Conservation (phyloP, 2,329 filamentous ascomycete species). For the Botrytis paeoniae region DNA sequence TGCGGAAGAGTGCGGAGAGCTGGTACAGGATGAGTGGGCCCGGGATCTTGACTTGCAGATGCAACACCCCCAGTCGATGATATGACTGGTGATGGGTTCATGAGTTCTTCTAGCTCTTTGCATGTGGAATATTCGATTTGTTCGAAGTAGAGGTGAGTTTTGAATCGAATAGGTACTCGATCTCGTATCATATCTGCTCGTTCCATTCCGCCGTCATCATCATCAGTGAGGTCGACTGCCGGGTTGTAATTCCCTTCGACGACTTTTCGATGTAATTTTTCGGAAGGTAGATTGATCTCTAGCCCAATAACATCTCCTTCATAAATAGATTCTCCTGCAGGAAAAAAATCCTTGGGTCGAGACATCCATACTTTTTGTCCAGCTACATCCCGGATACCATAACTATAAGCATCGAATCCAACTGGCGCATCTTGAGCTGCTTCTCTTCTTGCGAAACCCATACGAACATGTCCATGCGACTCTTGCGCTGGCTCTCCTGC, state of each 20-base stretch:
- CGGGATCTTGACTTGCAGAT: slow-evolving; percentile 53
- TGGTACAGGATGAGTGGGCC: slow-evolving; percentile 68
- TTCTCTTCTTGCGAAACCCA: slow-evolving; percentile 83
- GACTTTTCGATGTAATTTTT: slow-evolving; percentile 82
- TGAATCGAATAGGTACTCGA: slow-evolving; percentile 90
- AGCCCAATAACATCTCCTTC: slow-evolving; percentile 94
- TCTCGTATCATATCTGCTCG: slow-evolving; percentile 86
- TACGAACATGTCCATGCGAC: slow-evolving; percentile 61
- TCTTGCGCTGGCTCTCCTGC: slow-evolving; percentile 28
- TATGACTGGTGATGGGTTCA: slow-evolving; percentile 62
- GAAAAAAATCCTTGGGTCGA: slow-evolving; percentile 85
- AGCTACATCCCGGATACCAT: slow-evolving; percentile 83
- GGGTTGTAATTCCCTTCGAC: slow-evolving; percentile 86
- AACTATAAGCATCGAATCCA: slow-evolving; percentile 89
- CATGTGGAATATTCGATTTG: slow-evolving; percentile 84
- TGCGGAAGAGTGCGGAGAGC: slow-evolving; percentile 83
- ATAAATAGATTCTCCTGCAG: slow-evolving; percentile 70
- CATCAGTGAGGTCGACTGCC: slow-evolving; percentile 66
- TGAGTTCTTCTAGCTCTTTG: slow-evolving; percentile 82
- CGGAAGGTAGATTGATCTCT: slow-evolving; percentile 84
- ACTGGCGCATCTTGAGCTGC: slow-evolving; percentile 80
- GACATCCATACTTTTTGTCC: slow-evolving; percentile 94
- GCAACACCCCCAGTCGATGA: slow-evolving; percentile 39
- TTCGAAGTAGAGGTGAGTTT: slow-evolving; percentile 91
- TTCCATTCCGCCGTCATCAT: slow-evolving; percentile 48